Percentiles rank a stretch among this genome's conserved stretches.
Conservation (phyloP, 257 asterid genomes). For the Gentiana straminea region DNA sequence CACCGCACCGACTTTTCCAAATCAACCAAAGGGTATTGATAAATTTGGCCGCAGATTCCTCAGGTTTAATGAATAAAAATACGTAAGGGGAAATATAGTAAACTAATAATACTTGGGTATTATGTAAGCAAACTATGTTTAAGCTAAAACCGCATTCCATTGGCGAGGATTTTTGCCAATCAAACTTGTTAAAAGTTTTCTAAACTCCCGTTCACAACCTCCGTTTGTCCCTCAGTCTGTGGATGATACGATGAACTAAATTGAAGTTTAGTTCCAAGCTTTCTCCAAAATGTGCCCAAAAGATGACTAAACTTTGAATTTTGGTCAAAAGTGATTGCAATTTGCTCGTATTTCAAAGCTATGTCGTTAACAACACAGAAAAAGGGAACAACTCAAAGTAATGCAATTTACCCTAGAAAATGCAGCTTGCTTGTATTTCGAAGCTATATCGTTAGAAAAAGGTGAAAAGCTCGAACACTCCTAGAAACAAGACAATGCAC, state of each 20-base stretch:
- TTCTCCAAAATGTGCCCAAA: not conserved
- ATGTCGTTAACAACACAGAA: too few species aligned
- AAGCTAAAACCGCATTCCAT: not conserved
- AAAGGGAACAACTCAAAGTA: too few species aligned
- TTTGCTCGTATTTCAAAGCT: too few species aligned
- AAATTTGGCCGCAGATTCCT: not conserved
- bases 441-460: too few species aligned
- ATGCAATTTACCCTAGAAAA: too few species aligned
- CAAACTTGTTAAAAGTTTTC: not conserved
- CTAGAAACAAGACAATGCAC: too few species aligned
- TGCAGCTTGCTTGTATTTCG: too few species aligned
- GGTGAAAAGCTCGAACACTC: too few species aligned
- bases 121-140: not conserved
- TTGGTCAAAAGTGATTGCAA: too few species aligned
- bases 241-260: not conserved
- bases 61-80: not conserved
- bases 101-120: too few species aligned
- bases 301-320: too few species aligned
- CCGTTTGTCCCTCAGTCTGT: not conserved
- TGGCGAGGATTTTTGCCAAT: not conserved
- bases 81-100: not conserved
- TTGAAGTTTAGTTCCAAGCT: not conserved
- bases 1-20: not conserved
- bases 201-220: not conserved
- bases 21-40: too few species aligned